These are phyloP conservation scores for Chalara sp. DNA, from an alignment of 2,329 filamentous ascomycete species.

Conservation along the genomic window DNA sequence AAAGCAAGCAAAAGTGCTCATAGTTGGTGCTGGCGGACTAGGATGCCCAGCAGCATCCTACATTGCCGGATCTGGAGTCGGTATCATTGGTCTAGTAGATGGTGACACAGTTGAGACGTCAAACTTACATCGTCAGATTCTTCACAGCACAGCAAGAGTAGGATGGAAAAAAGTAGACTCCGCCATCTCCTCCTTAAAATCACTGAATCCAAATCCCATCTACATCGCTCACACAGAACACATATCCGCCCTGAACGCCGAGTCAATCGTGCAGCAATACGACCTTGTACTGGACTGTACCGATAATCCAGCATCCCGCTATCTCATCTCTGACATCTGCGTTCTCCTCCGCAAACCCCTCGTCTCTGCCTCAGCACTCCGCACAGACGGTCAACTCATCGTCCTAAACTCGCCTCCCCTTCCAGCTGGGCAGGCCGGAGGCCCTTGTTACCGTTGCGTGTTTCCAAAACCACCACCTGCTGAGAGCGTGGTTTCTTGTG, in stretches of 20 bases:
- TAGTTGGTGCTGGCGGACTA: constrained; percentile 83
- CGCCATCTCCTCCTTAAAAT: constrained; percentile 51
- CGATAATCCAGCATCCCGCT: constrained; percentile 85
- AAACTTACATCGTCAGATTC: constrained; percentile 88
- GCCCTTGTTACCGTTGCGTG: constrained; percentile 90
- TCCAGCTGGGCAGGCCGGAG: constrained; percentile 50
- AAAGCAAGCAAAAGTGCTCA: constrained; percentile 62
- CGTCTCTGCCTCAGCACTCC: constrained; percentile 82
- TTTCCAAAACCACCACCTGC: constrained; percentile 84
- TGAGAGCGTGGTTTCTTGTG: constrained; percentile 76
- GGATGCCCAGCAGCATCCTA: constrained; percentile 93
- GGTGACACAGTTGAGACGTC: constrained; percentile 82
- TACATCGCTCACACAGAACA: constrained; percentile 58
- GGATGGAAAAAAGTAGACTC: constrained; percentile 78
- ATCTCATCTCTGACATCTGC: constrained; percentile 86
- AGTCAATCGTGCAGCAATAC: constrained; percentile 60
- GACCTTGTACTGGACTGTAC: constrained; percentile 91
- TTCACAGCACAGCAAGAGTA: constrained; percentile 65
- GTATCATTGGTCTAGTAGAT: constrained; percentile 77
- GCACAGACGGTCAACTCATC: constrained; percentile 84
- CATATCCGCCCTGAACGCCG: constrained; percentile 62
- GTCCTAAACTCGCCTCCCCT: constrained; percentile 75
- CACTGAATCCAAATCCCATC: constrained; percentile 65
- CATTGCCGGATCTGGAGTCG: constrained; percentile 81
- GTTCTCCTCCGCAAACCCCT: constrained; percentile 73